Percentiles rank a stretch among this genome's conserved stretches.
Evolutionary conservation across 2,329 filamentous ascomycete species (phyloP).

Genomic region (Salinomyces thailandicus): DNA sequence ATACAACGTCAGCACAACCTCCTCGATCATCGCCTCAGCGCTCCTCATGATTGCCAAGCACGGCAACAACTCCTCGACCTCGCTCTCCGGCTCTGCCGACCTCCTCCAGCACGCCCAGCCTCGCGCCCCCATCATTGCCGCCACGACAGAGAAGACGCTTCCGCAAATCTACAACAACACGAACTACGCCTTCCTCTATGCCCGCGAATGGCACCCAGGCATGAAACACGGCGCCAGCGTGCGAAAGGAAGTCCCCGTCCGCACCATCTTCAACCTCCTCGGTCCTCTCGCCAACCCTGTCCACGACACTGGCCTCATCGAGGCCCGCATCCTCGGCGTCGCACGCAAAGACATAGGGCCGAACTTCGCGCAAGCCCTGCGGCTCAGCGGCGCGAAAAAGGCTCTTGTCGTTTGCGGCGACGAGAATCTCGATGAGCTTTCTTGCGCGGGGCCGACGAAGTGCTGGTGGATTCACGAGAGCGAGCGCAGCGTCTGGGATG

Average conservation of each 20-base stretch:
- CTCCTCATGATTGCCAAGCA: conserved; percentile 85
- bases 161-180: conserved; percentile 61
- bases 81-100: conserved; percentile 90
- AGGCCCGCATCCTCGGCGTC: conserved; percentile 88
- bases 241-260: conserved; percentile 78
- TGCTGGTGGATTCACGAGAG: conserved; percentile 57
- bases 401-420: conserved; percentile 85
- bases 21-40: conserved; percentile 82
- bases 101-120: conserved; percentile 68
- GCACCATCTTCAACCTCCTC: conserved; percentile 95
- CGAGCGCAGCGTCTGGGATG: conserved; percentile 27
- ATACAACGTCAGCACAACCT: conserved; percentile 94
- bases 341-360: conserved; percentile 77
- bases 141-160: conserved; percentile 63
- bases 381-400: conserved; percentile 65
- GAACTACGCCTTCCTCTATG: conserved; percentile 93
- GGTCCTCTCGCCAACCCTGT: conserved; percentile 88
- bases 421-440: conserved; percentile 92
- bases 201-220: conserved; percentile 89
- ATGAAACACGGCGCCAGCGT: conserved; percentile 84
- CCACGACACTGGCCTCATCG: conserved; percentile 58
- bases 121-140: conserved; percentile 60
- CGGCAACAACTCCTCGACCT: conserved; percentile 90
- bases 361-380: conserved; percentile 78
- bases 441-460: conserved; percentile 75